Evolutionary conservation across 352 stramenopile genomes (phyloP).

Genomic region (Nothophytophthora sp.): DNA sequence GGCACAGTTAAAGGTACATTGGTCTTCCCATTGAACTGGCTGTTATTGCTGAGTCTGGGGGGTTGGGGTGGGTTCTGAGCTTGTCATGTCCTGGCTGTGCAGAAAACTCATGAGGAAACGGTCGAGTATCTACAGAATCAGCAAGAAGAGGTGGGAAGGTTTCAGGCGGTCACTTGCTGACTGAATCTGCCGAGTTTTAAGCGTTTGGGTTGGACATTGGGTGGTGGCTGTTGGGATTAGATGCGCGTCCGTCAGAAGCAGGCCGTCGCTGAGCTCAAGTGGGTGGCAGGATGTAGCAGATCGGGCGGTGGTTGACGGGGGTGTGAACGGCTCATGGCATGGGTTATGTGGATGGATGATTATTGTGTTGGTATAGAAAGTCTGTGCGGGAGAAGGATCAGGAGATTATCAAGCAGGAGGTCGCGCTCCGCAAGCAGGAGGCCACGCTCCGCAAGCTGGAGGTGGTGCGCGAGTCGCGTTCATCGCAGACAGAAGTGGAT

Average conservation of each 20-base stretch:
- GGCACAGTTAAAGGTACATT: constrained; percentile 32
- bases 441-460: constrained; percentile 46
- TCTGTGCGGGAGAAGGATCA: constrained; percentile 54
- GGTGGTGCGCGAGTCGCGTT: constrained; percentile 11
- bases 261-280: constrained; percentile 64
- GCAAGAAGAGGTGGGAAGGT: constrained; percentile 37
- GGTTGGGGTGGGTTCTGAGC: no score
- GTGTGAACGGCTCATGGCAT: no score
- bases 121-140: constrained; percentile 38
- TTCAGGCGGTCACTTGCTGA: background rate
- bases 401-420: constrained; percentile 43
- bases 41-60: background rate
- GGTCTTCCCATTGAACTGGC: background rate
- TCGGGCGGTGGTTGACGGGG: no score
- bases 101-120: constrained; percentile 56
- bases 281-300: background rate
- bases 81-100: no score
- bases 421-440: constrained; percentile 43
- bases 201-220: no score
- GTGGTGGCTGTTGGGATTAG: constrained; percentile 21
- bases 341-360: background rate
- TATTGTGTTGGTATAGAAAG: constrained; percentile 16
- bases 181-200: no score
- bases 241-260: constrained; percentile 49
- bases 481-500: constrained; percentile 63